These are phyloP conservation scores for Trametes sanguinea DNA, from an alignment of 768 basidiomycete genomes.

Conservation along the genomic window DNA sequence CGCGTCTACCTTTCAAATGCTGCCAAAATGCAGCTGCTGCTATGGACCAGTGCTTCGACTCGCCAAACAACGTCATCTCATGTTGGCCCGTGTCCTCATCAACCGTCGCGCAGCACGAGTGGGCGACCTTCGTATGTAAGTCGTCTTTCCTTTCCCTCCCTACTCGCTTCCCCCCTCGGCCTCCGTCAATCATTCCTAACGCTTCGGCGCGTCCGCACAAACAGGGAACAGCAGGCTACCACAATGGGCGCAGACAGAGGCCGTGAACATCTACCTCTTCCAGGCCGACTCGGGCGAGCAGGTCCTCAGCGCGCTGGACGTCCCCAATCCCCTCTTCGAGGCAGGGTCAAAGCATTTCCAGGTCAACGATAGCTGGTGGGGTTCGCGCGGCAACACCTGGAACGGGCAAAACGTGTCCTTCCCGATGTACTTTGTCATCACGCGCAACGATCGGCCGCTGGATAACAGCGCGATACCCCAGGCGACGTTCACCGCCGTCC, in stretches of 20 bases:
- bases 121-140: slow-evolving; percentile 80
- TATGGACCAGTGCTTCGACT: slow-evolving; percentile 47
- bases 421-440: slow-evolving; percentile 79
- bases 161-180: slow-evolving; percentile 13
- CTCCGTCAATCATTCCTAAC: slow-evolving; percentile 6
- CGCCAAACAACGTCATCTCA: slow-evolving; percentile 73
- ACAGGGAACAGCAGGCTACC: slow-evolving; percentile 78
- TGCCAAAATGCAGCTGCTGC: slow-evolving; percentile 39
- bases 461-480: slow-evolving; percentile 65
- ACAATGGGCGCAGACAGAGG: slow-evolving; percentile 58
- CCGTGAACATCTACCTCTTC: slow-evolving; percentile 77
- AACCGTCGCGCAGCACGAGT: slow-evolving; percentile 69
- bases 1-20: no score
- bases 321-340: slow-evolving; percentile 49
- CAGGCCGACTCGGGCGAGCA: slow-evolving; percentile 63
- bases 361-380: slow-evolving; percentile 73
- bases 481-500: slow-evolving; percentile 76
- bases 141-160: slow-evolving; percentile 30
- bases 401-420: slow-evolving; percentile 56
- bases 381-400: slow-evolving; percentile 47
- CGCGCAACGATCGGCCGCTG: slow-evolving; percentile 54
- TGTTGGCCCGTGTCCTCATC: slow-evolving; percentile 69
- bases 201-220: slow-evolving; percentile 16
- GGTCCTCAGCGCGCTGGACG: slow-evolving; percentile 46
- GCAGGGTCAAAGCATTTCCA: slow-evolving; percentile 55